These are phyloP conservation scores for Mastigamoeba balamuthi DNA, from an alignment of 78 protist species.

Conservation along the genomic window DNA sequence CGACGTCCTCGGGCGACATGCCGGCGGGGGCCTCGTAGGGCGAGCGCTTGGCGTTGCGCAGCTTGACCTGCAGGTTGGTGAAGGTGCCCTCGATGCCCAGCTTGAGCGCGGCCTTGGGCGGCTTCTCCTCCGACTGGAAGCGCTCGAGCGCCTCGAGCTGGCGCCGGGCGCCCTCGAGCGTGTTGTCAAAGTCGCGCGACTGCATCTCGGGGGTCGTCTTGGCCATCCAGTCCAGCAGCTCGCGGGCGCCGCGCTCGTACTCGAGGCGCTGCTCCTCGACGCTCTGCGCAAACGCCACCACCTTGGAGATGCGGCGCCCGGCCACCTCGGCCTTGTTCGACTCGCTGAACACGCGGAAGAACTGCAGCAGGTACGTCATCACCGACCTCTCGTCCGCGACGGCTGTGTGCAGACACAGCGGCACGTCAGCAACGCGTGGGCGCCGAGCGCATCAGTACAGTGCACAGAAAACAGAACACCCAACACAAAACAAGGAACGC, in stretches of 20 bases:
- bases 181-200: slow-evolving; percentile 36
- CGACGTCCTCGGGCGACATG: slow-evolving; percentile 33
- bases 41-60: slow-evolving; percentile 37
- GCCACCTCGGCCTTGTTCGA: slow-evolving; percentile 19
- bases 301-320: slow-evolving; percentile 45
- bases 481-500: no score
- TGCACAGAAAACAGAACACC: no score
- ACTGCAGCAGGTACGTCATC: slow-evolving; percentile 57
- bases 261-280: slow-evolving; percentile 33
- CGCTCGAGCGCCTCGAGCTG: not conserved
- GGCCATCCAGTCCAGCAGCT: slow-evolving; percentile 19
- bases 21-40: slow-evolving; percentile 41
- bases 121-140: slow-evolving; percentile 36
- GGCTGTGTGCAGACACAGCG: no score
- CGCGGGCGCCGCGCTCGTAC: slow-evolving; percentile 33
- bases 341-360: not conserved
- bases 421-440: no score
- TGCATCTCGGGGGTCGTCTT: not conserved
- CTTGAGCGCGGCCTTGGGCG: slow-evolving; percentile 39
- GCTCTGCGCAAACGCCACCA: slow-evolving; percentile 27
- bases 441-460: no score
- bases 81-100: slow-evolving; percentile 35
- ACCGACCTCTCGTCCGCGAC: slow-evolving; percentile 69
- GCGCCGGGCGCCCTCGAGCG: slow-evolving; percentile 30
- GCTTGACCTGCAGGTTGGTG: slow-evolving; percentile 37